Conservation (phyloP, 1,284 basidiomycete genomes). For the Heterobasidion irregulare region DNA sequence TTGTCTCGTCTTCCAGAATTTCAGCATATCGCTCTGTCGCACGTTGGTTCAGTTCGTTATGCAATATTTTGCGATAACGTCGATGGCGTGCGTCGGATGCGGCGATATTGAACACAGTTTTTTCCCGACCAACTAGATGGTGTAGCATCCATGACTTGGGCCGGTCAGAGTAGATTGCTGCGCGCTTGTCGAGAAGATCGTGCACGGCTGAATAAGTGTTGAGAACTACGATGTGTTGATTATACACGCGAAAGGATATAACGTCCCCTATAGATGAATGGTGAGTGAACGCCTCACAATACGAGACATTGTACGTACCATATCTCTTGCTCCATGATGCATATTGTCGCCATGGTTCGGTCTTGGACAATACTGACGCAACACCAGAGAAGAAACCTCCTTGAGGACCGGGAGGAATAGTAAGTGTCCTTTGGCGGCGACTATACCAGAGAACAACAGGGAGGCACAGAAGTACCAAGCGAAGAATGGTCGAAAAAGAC, state of each 20-base stretch:
- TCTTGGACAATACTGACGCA: not conserved
- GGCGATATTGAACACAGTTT: conserved; percentile 1
- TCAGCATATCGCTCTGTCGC: not conserved
- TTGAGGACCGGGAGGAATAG: not conserved
- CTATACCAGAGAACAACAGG: not conserved
- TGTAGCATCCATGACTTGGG: not conserved
- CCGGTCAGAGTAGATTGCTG: not conserved
- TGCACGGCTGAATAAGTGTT: not conserved
- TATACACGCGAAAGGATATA: conserved; percentile 1
- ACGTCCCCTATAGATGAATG: not conserved
- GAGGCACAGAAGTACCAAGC: not conserved
- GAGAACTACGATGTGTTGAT: not conserved
- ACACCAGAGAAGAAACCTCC: not conserved
- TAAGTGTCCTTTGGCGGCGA: not conserved
- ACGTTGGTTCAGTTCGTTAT: not conserved
- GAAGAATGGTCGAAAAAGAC: too few species aligned
- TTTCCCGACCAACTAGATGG: not conserved
- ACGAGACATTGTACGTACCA: not conserved
- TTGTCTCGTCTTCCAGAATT: not conserved
- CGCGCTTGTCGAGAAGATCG: not conserved
- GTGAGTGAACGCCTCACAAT: not conserved
- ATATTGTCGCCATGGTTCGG: conserved; percentile 1
- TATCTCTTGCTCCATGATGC: not conserved
- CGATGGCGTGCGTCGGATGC: not conserved
- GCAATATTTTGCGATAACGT: not conserved